Percentiles rank a stretch among this genome's conserved stretches.
Conservation (phyloP, 23 red algal species). For the Pyropia haitanensis region DNA sequence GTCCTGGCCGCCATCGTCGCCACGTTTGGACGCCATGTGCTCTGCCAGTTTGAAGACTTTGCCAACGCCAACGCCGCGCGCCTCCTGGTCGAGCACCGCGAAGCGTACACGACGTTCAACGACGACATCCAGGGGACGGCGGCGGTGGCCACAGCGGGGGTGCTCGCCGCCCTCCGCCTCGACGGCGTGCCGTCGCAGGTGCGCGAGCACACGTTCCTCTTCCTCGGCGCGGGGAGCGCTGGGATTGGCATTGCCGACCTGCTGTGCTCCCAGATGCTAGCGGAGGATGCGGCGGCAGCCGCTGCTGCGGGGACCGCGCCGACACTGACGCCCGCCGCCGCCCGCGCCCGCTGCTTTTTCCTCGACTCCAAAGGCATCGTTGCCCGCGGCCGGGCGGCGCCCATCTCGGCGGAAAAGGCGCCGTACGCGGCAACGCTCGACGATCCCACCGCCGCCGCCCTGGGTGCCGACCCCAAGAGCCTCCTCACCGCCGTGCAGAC, state of each 20-base stretch:
- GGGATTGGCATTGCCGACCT: conserved; percentile 84
- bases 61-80: conserved; percentile 70
- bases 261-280: conserved; percentile 38
- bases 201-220: conserved; percentile 66
- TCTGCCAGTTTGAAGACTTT: conserved; percentile 99
- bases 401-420: conserved; percentile 42
- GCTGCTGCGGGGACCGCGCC: not conserved
- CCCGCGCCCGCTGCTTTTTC: conserved; percentile 63
- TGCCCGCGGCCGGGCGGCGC: conserved; percentile 37
- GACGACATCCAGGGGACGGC: conserved; percentile 99
- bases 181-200: conserved; percentile 34
- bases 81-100: conserved; percentile 53
- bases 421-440: conserved; percentile 35
- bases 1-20: conserved; percentile 45
- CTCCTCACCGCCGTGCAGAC: conserved; percentile 43
- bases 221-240: conserved; percentile 81
- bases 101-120: conserved; percentile 75
- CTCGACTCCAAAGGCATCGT: conserved; percentile 75
- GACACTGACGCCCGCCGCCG: not conserved
- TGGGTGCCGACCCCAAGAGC: conserved; percentile 4
- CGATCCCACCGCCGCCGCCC: not conserved
- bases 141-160: conserved; percentile 65
- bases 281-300: conserved; percentile 11
- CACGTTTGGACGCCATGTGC: conserved; percentile 43
- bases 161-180: conserved; percentile 74